phyloP scores from a whole-genome alignment of 2,329 filamentous ascomycete genomes.

The Grosmannia serpens region DNA sequence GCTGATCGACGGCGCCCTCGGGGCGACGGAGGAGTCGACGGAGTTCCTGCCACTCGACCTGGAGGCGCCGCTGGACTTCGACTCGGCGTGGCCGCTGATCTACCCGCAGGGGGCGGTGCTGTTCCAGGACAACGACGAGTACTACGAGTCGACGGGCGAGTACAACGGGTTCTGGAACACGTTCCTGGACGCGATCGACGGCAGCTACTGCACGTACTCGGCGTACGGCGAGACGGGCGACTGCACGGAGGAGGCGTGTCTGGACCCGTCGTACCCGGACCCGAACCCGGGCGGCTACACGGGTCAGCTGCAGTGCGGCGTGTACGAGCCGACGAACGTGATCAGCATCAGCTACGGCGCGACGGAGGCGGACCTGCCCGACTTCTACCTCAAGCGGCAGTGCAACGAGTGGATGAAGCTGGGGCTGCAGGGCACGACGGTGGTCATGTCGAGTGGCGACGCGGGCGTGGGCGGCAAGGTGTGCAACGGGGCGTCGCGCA shows the following conservation, averaged over 20 bases:
- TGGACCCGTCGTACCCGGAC: constrained; percentile 37
- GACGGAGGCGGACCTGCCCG: constrained; percentile 38
- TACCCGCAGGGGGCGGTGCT: constrained; percentile 27
- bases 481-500: constrained; percentile 9
- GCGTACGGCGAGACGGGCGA: constrained; percentile 34
- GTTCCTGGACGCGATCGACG: constrained; percentile 35
- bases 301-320: constrained; percentile 23
- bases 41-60: constrained; percentile 15
- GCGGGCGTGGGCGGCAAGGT: constrained; percentile 26
- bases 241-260: constrained; percentile 17
- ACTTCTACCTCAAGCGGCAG: constrained; percentile 38
- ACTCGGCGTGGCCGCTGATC: constrained; percentile 24
- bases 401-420: constrained; percentile 41
- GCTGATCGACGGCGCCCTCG: constrained; percentile 20
- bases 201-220: constrained; percentile 34
- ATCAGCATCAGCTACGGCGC: constrained; percentile 43
- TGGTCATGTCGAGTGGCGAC: constrained; percentile 35
- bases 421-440: constrained; percentile 31
- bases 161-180: constrained; percentile 11
- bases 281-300: constrained; percentile 32
- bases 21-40: constrained; percentile 8
- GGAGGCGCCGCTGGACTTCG: constrained; percentile 26
- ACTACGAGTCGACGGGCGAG: constrained; percentile 19
- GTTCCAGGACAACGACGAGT: constrained; percentile 30
- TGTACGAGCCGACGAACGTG: constrained; percentile 38